Evolutionary conservation across 2,329 filamentous ascomycete species (phyloP).

Genomic region (Penicillium polonicum): DNA sequence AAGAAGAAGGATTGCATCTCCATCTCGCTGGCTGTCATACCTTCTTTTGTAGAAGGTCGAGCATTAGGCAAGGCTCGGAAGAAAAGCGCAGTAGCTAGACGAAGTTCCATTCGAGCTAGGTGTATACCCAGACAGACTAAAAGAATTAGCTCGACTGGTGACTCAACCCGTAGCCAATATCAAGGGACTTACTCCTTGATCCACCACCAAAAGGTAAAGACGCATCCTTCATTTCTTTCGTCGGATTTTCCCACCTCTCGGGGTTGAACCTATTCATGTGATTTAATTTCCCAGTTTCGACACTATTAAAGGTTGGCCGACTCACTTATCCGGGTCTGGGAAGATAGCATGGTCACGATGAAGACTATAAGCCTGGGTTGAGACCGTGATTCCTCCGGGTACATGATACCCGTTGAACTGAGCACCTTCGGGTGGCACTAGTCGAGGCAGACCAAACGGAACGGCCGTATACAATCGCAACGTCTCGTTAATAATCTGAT

Average conservation of each 20-base stretch:
- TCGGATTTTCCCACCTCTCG: slow-evolving; percentile 27
- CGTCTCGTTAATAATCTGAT: slow-evolving; percentile 35
- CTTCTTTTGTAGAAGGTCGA: slow-evolving; percentile 20
- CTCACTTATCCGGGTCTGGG: slow-evolving; percentile 51
- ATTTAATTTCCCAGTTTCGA: slow-evolving; percentile 35
- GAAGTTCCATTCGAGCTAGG: slow-evolving; percentile 60
- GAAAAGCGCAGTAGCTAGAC: slow-evolving; percentile 53
- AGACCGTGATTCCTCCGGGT: slow-evolving; percentile 54
- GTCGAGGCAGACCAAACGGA: slow-evolving; percentile 36
- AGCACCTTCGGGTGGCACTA: slow-evolving; percentile 44
- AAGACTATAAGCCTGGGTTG: slow-evolving; percentile 55
- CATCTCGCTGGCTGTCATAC: slow-evolving; percentile 42
- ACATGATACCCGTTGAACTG: slow-evolving; percentile 44
- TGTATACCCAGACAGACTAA: slow-evolving; percentile 65
- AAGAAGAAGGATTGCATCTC: slow-evolving; percentile 46
- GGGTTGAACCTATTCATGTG: slow-evolving; percentile 23
- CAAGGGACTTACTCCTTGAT: slow-evolving; percentile 48
- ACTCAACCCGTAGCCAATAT: neutral
- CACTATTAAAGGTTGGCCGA: slow-evolving; percentile 17
- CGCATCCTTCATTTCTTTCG: slow-evolving; percentile 50
- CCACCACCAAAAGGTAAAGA: slow-evolving; percentile 70
- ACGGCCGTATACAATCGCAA: slow-evolving; percentile 43
- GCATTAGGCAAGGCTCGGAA: slow-evolving; percentile 42
- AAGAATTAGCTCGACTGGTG: neutral
- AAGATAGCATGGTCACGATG: slow-evolving; percentile 56